Percentiles rank a stretch among this genome's conserved stretches.
phyloP scores from a whole-genome alignment of 2,329 filamentous ascomycete genomes.

The Furcasterigmium sp. region DNA sequence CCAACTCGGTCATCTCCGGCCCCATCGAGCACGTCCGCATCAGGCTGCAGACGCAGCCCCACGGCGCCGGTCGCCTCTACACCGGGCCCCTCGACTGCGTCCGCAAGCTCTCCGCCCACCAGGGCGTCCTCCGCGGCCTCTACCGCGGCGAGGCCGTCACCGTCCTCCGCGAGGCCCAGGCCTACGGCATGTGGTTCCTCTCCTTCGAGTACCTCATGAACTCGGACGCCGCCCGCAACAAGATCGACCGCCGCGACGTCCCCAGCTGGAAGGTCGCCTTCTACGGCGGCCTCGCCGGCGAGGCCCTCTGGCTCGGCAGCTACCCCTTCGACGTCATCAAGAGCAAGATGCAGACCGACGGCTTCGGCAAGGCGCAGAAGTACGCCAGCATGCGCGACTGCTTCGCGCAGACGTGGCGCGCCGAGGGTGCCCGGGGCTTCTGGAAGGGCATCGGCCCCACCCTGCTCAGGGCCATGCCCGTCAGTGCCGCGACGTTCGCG shows the following conservation, averaged over 20 bases:
- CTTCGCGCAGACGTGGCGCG: constrained; percentile 74
- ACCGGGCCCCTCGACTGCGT: constrained; percentile 84
- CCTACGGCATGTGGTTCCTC: constrained; percentile 94
- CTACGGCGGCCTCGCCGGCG: constrained; percentile 90
- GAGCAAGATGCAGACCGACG: constrained; percentile 99
- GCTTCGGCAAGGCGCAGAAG: constrained; percentile 65
- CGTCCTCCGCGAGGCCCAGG: constrained; percentile 81
- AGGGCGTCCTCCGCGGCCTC: constrained; percentile 64
- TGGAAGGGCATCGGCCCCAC: constrained; percentile 94
- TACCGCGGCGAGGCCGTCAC: constrained; percentile 89
- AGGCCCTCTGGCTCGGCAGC: constrained; percentile 86
- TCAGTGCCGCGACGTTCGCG: constrained; percentile 95
- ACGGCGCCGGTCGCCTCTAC: constrained; percentile 76
- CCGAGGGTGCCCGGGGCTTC: constrained; percentile 77
- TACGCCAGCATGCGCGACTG: constrained; percentile 85
- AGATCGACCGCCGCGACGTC: constrained; percentile 69
- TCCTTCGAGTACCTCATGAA: constrained; percentile 97
- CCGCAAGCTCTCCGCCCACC: constrained; percentile 65
- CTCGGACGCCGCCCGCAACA: constrained; percentile 73
- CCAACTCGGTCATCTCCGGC: constrained; percentile 81
- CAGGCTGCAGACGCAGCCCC: constrained; percentile 90
- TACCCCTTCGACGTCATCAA: constrained; percentile 98
- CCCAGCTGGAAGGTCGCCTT: constrained; percentile 80
- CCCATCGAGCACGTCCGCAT: constrained; percentile 98
- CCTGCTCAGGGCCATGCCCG: constrained; percentile 89